Conservation (phyloP, 768 basidiomycete genomes). For the Rhodotorula babjevae region DNA sequence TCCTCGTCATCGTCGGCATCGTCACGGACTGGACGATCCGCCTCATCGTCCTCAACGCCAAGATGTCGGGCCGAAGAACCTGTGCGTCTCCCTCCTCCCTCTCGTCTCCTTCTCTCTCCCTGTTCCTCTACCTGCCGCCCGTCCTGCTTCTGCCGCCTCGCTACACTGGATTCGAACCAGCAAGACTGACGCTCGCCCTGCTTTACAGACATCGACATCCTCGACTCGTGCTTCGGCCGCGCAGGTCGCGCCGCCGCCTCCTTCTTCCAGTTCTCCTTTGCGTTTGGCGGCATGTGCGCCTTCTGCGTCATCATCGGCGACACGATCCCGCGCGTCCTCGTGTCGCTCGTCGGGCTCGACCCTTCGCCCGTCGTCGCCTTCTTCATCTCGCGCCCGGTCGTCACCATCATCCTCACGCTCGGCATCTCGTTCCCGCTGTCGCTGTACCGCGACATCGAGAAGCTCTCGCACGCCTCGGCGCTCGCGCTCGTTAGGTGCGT, state of each 20-base stretch:
- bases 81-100: constrained; percentile 4
- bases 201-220: constrained; percentile 37
- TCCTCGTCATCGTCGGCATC: constrained; percentile 70
- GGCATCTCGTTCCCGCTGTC: constrained; percentile 91
- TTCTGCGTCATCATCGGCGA: constrained; percentile 97
- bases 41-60: constrained; percentile 90
- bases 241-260: constrained; percentile 91
- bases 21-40: constrained; percentile 99
- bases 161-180: too few species aligned
- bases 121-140: too few species aligned
- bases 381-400: constrained; percentile 78
- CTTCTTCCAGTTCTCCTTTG: constrained; percentile 95
- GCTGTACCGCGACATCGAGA: constrained; percentile 94
- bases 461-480: constrained; percentile 84
- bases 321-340: constrained; percentile 90
- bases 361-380: constrained; percentile 68
- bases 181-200: neutral
- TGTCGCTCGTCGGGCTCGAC: constrained; percentile 62
- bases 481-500: constrained; percentile 65
- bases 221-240: constrained; percentile 60
- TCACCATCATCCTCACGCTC: constrained; percentile 76
- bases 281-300: constrained; percentile 97
- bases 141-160: too few species aligned
- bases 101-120: neutral
- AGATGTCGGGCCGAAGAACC: constrained; percentile 74